These are phyloP conservation scores for Ophiostoma ulmi DNA, from an alignment of 2,329 filamentous ascomycete genomes.

Conservation along the genomic window DNA sequence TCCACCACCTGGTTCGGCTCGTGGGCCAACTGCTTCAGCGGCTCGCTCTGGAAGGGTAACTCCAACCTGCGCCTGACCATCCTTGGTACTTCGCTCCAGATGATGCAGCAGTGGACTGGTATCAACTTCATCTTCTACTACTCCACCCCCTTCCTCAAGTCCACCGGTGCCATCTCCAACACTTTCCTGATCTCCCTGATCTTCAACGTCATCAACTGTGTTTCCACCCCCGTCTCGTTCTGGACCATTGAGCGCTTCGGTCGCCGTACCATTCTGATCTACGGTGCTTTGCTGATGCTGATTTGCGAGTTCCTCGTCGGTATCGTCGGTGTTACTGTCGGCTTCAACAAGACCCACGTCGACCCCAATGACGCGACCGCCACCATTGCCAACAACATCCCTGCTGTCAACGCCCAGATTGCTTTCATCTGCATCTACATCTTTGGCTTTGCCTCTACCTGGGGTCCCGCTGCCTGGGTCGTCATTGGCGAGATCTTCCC, in stretches of 20 bases:
- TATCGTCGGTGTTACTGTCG: slow-evolving; percentile 63
- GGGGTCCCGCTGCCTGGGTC: slow-evolving; percentile 77
- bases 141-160: slow-evolving; percentile 78
- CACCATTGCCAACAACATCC: slow-evolving; percentile 47
- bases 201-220: slow-evolving; percentile 83
- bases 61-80: slow-evolving; percentile 67
- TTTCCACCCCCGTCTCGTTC: slow-evolving; percentile 81
- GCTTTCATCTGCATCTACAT: slow-evolving; percentile 89
- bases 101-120: slow-evolving; percentile 79
- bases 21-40: slow-evolving; percentile 65
- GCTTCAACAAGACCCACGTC: slow-evolving; percentile 46
- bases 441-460: slow-evolving; percentile 86
- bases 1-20: slow-evolving; percentile 58
- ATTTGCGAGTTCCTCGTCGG: slow-evolving; percentile 82
- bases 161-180: slow-evolving; percentile 69
- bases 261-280: slow-evolving; percentile 73
- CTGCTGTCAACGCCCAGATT: slow-evolving; percentile 65
- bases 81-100: slow-evolving; percentile 67
- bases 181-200: slow-evolving; percentile 78
- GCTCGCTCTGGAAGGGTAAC: slow-evolving; percentile 57
- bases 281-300: slow-evolving; percentile 75
- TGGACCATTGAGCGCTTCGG: slow-evolving; percentile 77
- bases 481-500: slow-evolving; percentile 89
- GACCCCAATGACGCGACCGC: slow-evolving; percentile 40
- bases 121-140: slow-evolving; percentile 90